Conservation (phyloP, 2,329 filamentous ascomycete species). For the Botrytis elliptica region DNA sequence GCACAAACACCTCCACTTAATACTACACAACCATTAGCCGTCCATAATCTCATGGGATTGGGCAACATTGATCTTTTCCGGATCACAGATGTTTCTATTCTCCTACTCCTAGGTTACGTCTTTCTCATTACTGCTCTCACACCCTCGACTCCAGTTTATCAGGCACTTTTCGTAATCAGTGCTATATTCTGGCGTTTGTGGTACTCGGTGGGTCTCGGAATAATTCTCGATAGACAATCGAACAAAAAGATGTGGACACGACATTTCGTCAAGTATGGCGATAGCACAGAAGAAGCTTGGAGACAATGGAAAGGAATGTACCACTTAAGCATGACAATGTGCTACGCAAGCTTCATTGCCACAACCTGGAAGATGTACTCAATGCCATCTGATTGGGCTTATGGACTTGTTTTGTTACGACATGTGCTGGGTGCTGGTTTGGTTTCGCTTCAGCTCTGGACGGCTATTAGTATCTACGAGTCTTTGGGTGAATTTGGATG, state of each 20-base stretch:
- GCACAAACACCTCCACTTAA: conserved; percentile 35
- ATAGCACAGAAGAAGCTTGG: conserved; percentile 89
- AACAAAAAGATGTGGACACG: conserved; percentile 92
- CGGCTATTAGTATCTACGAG: conserved; percentile 87
- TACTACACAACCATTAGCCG: conserved; percentile 58
- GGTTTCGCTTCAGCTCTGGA: conserved; percentile 89
- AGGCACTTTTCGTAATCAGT: conserved; percentile 76
- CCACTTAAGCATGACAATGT: conserved; percentile 87
- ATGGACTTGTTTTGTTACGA: conserved; percentile 80
- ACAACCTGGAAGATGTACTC: conserved; percentile 97
- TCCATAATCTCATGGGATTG: conserved; percentile 81
- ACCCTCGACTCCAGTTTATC: conserved; percentile 72
- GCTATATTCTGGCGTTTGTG: conserved; percentile 83
- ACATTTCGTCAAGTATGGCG: conserved; percentile 96
- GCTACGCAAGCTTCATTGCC: conserved; percentile 82
- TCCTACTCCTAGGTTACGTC: conserved; percentile 75
- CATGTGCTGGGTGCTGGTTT: conserved; percentile 81
- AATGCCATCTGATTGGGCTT: conserved; percentile 80
- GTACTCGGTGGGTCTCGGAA: conserved; percentile 86
- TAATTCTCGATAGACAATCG: conserved; percentile 82
- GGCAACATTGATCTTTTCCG: conserved; percentile 86
- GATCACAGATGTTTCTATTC: conserved; percentile 76
- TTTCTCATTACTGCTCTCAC: conserved; percentile 71
- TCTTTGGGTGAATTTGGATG: conserved; percentile 96
- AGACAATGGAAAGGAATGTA: conserved; percentile 97